Evolutionary conservation across 176 grass and related monocot genomes (phyloP), one percentile per base, ranked within the genome.

Genomic region (Elaeis guineensis): DNA sequence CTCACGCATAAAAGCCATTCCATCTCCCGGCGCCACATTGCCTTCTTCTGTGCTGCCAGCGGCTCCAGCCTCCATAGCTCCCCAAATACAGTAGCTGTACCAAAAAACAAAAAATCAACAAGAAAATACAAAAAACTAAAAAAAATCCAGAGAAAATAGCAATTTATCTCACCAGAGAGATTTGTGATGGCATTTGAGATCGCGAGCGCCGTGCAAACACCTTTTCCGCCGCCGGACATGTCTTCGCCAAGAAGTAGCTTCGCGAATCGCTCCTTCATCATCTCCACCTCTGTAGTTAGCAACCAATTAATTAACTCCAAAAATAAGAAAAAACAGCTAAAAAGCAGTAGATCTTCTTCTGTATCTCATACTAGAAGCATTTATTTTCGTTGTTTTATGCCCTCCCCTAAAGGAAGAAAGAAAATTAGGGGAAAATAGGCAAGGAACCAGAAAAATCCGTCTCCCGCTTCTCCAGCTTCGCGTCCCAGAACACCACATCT

Each of bases 101-200:
- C 35, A 44, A 39, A 59, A 65, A 62, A 44, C 55, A n/a, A 17
- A 35, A 83, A 65, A 55, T 77, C 51, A 62, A 57, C 16, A 78
- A 54, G n/a, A 55, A 17, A 4, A 63, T 28, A n/a, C 25, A 52
- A 61, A 32, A 69, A 76, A 57, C 22, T 49, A 0, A 23, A 9
- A 51, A 51, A 56, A 9, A 17, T 17, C 58, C 20, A 25, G 12
- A 8, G 15, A 4, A 65, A 57, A 58, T 16, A 32, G 7, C 17
- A 21, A 50, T 55, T 56, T 49, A 1, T 7, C 26, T 20, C 12
- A 95, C 92, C 92, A 24, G 85, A 97, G 64, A 97, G 87, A 62
- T 97, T 97, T 56, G 92, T 97, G 19, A 97, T 97, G 58, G 92
- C 86, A 56, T 97, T 97, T 58, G 92, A 88, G 59, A 97, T 85